Conservation (phyloP, 495 filamentous ascomycete genomes). For the Hyphodiscus hymeniophilus region DNA sequence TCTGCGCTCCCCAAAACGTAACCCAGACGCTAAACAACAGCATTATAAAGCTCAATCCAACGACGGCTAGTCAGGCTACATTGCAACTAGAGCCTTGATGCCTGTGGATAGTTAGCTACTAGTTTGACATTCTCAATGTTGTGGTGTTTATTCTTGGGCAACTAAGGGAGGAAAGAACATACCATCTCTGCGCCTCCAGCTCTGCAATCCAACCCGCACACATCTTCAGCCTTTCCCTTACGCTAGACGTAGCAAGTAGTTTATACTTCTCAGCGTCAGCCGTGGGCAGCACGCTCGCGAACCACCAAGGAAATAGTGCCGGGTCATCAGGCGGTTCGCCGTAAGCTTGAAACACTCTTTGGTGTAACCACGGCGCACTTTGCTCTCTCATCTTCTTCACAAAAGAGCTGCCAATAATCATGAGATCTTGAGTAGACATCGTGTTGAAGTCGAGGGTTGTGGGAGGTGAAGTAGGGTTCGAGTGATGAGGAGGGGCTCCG, state of each 20-base stretch:
- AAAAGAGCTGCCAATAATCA: conserved; percentile 56
- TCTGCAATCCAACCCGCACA: conserved; percentile 66
- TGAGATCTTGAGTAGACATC: conserved; percentile 61
- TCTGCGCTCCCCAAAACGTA: too few relatives aligned
- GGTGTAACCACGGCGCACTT: conserved; percentile 65
- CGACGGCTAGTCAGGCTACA: conserved; percentile 20
- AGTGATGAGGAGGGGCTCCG: conserved; percentile 10
- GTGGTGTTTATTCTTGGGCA: too few relatives aligned
- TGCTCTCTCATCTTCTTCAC: conserved; percentile 54
- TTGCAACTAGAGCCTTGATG: conserved; percentile 6
- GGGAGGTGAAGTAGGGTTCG: conserved; percentile 1
- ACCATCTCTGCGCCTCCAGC: conserved; percentile 66
- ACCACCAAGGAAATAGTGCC: conserved; percentile 81
- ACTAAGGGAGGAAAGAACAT: conserved; percentile 29
- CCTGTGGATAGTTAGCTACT: neutral
- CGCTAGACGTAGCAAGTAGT: conserved; percentile 60
- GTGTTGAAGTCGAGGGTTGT: conserved; percentile 39
- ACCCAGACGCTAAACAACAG: conserved; percentile 7
- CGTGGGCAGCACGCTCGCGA: conserved; percentile 73
- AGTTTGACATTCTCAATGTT: too few relatives aligned
- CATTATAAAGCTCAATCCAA: conserved; percentile 12
- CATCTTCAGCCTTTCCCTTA: conserved; percentile 73
- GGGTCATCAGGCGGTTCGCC: conserved; percentile 70
- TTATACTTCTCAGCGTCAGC: conserved; percentile 71
- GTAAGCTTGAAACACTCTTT: conserved; percentile 62